phyloP scores from a whole-genome alignment of 2,329 filamentous ascomycete species.

The Lecanosticta acicola region DNA sequence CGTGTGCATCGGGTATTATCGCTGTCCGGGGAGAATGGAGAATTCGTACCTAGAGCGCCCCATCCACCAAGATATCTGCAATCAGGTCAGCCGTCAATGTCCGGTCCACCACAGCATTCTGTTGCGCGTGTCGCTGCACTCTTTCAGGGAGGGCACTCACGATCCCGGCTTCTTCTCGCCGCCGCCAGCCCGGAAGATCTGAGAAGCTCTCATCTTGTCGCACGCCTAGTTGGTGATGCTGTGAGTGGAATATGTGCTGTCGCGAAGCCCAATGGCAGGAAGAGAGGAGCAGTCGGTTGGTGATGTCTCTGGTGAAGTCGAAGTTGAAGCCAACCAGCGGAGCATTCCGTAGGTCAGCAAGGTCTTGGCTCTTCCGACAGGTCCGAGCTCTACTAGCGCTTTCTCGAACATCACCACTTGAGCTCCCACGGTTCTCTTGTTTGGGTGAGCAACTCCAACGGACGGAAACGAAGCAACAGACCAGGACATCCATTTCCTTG shows the following conservation, averaged over 20 bases:
- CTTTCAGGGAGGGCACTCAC: slow-evolving; percentile 28
- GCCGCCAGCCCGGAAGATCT: slow-evolving; percentile 33
- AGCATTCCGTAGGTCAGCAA: slow-evolving; percentile 1
- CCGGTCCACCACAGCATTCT: neutral
- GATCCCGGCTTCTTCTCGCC: slow-evolving; percentile 39
- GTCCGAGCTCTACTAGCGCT: slow-evolving; percentile 1
- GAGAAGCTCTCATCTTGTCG: slow-evolving; percentile 34
- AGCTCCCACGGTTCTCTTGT: too few relatives aligned
- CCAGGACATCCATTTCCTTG: neutral
- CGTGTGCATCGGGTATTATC: neutral
- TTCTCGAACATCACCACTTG: slow-evolving; percentile 6
- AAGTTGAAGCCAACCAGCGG: neutral
- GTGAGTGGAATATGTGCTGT: slow-evolving; percentile 1
- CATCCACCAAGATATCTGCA: slow-evolving; percentile 67
- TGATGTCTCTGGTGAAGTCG: neutral
- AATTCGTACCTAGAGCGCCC: slow-evolving; percentile 64
- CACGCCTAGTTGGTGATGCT: slow-evolving; percentile 1
- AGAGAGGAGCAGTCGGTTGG: neutral
- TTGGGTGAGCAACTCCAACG: neutral
- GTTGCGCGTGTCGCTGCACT: neutral
- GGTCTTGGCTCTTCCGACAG: too few relatives aligned
- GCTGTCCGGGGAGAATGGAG: neutral
- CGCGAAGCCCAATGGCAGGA: slow-evolving; percentile 2
- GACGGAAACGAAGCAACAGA: neutral
- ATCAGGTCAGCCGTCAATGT: neutral